Base-by-base conservation (phyloP, 2,329 filamentous ascomycete species). In the Reticulascus tulasneorum region DNA sequence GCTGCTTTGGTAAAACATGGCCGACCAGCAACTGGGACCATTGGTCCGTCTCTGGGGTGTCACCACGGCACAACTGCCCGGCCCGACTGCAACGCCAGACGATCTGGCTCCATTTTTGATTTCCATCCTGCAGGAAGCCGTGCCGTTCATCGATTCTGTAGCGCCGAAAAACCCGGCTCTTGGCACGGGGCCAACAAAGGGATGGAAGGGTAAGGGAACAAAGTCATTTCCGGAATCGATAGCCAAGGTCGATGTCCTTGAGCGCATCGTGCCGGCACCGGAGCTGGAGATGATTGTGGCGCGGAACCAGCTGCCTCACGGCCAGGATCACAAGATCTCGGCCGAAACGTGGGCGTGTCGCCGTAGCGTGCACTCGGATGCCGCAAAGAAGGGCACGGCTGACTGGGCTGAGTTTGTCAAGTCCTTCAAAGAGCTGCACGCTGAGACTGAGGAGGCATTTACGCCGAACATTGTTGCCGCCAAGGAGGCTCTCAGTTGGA, bases 301-400 rank as follows among this genome's bases (percentile, higher is more conserved):
- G 23, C 50, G 54, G 40, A 55, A 59, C 41, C 53, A 55, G 33
- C 51, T 52, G 5, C 47, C 51, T 2, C 41, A 37, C 18, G 43
- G 40, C 7, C 23, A 32, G 7, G n/a, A n/a, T n/a, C n/a, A n/a
- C n/a, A n/a, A n/a, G n/a, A 21, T 51, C 13, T 47, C 45, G 17
- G 33, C 53, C 2, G 81, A 84, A 58, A 71, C 66, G 13, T 88
- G 84, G 84, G 73, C 72, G 35, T 75, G 75, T 25, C 71, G 84
- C 37, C 70, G 70, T 28, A 84, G 78, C 53, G 59, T 74, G 26
- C 84, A 88, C 53, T 62, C 63, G 38, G 70, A 82, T 49, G 60
- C 56, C 6, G 59, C 64, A 13, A 60, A 58, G 24, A 50, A 50
- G 17, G 71, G 75, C 8, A 79, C 79, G 1, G 82, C 80, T 9